A percentile compares a stretch with the other conserved stretches of the same genome.
Conservation (phyloP, 2,329 filamentous ascomycete genomes). For the Torrubiella hemipterigena region DNA sequence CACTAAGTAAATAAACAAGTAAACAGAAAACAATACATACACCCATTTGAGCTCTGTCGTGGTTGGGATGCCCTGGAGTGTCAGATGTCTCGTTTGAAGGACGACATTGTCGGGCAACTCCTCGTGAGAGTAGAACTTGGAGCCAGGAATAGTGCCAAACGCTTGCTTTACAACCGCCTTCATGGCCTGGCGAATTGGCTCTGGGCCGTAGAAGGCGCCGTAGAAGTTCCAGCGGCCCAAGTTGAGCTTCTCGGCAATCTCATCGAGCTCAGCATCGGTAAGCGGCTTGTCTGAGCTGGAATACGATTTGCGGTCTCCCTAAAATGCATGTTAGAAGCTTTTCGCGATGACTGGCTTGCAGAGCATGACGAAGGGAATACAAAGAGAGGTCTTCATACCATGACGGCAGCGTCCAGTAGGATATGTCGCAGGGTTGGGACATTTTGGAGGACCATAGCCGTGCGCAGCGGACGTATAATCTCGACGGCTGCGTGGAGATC, state of each 20-base stretch:
- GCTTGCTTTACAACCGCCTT: slow-evolving; percentile 19
- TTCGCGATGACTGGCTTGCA: slow-evolving; percentile 17
- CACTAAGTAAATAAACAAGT: no score
- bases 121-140: slow-evolving; percentile 20
- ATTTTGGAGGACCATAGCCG: slow-evolving; percentile 26
- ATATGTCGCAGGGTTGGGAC: slow-evolving; percentile 31
- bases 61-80: slow-evolving; percentile 18
- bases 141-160: slow-evolving; percentile 19
- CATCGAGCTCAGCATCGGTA: slow-evolving; percentile 24
- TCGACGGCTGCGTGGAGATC: slow-evolving; percentile 22
- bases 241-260: slow-evolving; percentile 22
- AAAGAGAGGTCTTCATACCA: no score
- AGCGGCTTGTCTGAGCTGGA: slow-evolving; percentile 14
- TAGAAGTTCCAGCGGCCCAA: slow-evolving; percentile 35
- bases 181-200: slow-evolving; percentile 13
- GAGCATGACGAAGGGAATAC: no score
- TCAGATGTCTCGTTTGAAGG: slow-evolving; percentile 11
- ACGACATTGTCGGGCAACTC: slow-evolving; percentile 18
- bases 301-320: no score
- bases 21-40: no score
- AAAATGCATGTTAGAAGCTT: no score
- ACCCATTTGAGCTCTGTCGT: slow-evolving; percentile 25
- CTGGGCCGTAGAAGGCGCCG: slow-evolving; percentile 23
- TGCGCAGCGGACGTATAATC: slow-evolving; percentile 17
- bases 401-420: slow-evolving; percentile 26